Evolutionary conservation across 1,284 basidiomycete species (phyloP).

Genomic region (Cutaneotrichosporon curvatum): DNA sequence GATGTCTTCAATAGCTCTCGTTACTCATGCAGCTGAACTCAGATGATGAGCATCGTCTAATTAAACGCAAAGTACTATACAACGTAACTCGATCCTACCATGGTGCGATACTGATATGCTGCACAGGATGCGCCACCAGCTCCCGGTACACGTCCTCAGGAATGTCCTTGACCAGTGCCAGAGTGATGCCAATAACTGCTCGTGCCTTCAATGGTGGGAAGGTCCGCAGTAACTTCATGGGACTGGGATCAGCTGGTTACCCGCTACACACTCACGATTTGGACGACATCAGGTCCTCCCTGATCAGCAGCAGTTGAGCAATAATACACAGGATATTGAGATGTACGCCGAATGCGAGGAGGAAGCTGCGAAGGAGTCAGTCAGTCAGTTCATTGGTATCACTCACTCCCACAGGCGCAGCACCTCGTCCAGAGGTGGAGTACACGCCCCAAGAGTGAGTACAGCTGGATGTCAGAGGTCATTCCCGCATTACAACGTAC

Average conservation of each 20-base stretch:
- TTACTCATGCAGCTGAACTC: too few species aligned
- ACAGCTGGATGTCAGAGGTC: slow-evolving; percentile 56
- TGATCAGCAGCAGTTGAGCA: slow-evolving; percentile 82
- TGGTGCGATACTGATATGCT: slow-evolving; percentile 1
- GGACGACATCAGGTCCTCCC: slow-evolving; percentile 77
- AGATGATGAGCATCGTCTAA: too few species aligned
- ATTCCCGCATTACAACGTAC: slow-evolving; percentile 50
- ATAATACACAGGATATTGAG: slow-evolving; percentile 94
- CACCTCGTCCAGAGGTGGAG: slow-evolving; percentile 89
- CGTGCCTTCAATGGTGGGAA: slow-evolving; percentile 85
- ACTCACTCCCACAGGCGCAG: slow-evolving; percentile 79
- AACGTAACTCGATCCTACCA: too few species aligned
- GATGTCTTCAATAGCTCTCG: too few species aligned
- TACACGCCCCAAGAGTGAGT: slow-evolving; percentile 90
- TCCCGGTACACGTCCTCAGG: slow-evolving; percentile 83
- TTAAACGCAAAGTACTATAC: too few species aligned
- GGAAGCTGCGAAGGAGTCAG: slow-evolving; percentile 56
- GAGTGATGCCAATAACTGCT: slow-evolving; percentile 82
- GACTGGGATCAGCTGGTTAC: slow-evolving; percentile 51
- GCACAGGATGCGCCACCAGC: slow-evolving; percentile 69
- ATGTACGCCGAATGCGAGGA: slow-evolving; percentile 91
- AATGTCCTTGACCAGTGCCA: slow-evolving; percentile 84
- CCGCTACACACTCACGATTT: slow-evolving; percentile 60
- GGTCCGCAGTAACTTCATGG: slow-evolving; percentile 89
- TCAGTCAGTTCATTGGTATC: not conserved